Percentiles rank a stretch among this genome's conserved stretches.
These are phyloP conservation scores for Ophiostoma novo-ulmi DNA, from an alignment of 2,329 filamentous ascomycete genomes.

Conservation along the genomic window DNA sequence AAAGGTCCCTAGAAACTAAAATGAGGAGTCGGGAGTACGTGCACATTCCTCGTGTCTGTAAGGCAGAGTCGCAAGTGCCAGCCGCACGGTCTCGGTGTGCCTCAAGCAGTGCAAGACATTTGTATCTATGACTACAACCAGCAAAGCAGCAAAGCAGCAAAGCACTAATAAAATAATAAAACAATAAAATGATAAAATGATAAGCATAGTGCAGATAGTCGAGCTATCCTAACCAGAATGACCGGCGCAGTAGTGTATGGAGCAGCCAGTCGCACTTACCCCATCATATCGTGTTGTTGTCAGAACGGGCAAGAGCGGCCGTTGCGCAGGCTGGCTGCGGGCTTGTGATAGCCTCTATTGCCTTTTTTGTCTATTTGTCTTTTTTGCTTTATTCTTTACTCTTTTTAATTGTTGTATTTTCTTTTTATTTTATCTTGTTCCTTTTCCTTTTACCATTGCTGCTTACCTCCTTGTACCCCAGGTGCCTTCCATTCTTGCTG, in stretches of 20 bases:
- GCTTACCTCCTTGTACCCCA: background rate
- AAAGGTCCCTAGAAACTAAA: background rate
- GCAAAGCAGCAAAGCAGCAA: too few relatives aligned
- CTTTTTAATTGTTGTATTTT: background rate
- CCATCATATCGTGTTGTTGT: slow-evolving; percentile 14
- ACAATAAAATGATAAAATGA: background rate
- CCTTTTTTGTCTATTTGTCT: background rate
- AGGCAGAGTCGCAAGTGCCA: too few relatives aligned
- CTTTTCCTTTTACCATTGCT: background rate
- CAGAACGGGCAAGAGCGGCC: slow-evolving; percentile 3
- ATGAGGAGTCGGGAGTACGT: background rate
- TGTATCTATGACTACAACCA: too few relatives aligned
- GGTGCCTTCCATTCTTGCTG: background rate
- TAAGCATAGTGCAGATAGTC: background rate
- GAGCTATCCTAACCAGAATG: background rate
- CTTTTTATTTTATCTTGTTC: background rate
- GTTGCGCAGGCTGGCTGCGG: background rate
- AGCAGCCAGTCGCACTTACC: slow-evolving; percentile 7
- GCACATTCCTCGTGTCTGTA: background rate
- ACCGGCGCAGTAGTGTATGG: background rate
- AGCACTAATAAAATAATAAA: too few relatives aligned
- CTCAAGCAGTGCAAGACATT: background rate
- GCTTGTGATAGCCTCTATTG: background rate
- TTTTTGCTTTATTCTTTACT: background rate
- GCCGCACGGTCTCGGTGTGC: too few relatives aligned